Evolutionary conservation across 768 basidiomycete species (phyloP).

Genomic region (Mycena leptocephala): DNA sequence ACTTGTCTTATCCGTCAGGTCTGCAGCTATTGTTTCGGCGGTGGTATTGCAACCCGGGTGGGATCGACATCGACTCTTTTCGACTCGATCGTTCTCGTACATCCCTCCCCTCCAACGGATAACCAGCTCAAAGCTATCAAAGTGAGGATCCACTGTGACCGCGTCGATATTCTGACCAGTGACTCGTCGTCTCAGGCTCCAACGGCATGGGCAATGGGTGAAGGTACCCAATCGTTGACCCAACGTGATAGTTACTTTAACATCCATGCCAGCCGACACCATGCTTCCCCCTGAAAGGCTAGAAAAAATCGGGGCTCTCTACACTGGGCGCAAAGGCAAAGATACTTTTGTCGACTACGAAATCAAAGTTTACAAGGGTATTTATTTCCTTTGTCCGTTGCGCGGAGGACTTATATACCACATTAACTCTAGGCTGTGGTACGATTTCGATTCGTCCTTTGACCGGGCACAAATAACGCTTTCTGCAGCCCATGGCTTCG

Average conservation of each 20-base stretch:
- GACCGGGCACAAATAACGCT: not conserved
- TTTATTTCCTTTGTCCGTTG: not conserved
- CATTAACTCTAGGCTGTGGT: constrained; percentile 11
- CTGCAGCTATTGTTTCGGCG: constrained; percentile 22
- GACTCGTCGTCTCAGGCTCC: constrained; percentile 9
- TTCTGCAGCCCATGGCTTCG: constrained; percentile 58
- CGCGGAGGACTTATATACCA: not conserved
- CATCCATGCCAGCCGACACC: constrained; percentile 23
- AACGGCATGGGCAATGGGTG: constrained; percentile 25
- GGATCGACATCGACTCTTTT: constrained; percentile 6
- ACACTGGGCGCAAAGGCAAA: constrained; percentile 55
- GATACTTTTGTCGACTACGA: constrained; percentile 60
- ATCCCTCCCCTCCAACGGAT: constrained; percentile 24
- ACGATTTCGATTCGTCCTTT: not conserved
- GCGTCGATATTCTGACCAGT: not conserved
- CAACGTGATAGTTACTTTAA: not conserved
- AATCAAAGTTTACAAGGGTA: constrained; percentile 63
- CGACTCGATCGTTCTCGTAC: constrained; percentile 27
- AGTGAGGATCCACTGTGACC: too few species aligned
- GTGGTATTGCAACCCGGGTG: constrained; percentile 2
- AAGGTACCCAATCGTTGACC: not conserved
- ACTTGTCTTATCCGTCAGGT: not conserved
- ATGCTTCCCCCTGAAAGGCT: constrained; percentile 16
- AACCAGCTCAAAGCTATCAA: constrained; percentile 31
- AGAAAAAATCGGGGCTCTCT: constrained; percentile 50